Evolutionary conservation across 495 filamentous ascomycete genomes (phyloP), one percentile per base, ranked within the genome.

Genomic region (Xylaria telfairii): DNA sequence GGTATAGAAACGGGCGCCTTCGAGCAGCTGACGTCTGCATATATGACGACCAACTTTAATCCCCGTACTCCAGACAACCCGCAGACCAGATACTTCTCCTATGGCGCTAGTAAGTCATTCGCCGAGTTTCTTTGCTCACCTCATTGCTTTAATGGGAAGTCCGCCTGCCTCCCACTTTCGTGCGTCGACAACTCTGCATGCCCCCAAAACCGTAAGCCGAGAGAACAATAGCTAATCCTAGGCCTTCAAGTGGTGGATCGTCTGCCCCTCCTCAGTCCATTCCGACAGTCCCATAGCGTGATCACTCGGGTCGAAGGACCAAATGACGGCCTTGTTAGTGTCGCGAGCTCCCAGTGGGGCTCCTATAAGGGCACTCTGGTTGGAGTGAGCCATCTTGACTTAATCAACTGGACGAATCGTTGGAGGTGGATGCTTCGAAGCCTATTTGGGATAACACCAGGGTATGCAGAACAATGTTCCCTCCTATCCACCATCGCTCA

Each of bases 401-500:
- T 97, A 64, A 99, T 98, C 79, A 98, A 98, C 81, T 99, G 95
- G 96, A 95, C 89, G 62, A 98, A 97, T 75, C 84, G 92, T 63
- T 70, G 97, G 41, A 87, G 90, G 70, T 97, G 90, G 89, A 85
- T 90, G 46, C 75, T 91, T 21, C 89, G 88, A 72, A 85, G 90
- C 72, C 81, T 91, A 74, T 89, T 88, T 68, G 92, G 93, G 6
- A 88, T 89, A 61, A 88, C 87, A 76, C 84, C 85, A 72, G 92
- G 90, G 92, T 95, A 75, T 77, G 89, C 83, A 49, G 39, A 47
- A 19, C 12, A 47, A 4, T 47, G 26, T 9, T 13, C 42, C 37
- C 30, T 57, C 62, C 57, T 24, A 53, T 73, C 34, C 68, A 44
- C 54, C 9, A 5, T 34, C 26, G 63, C 66, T 78, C 65, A 78